phyloP scores from a whole-genome alignment of 257 asterid genomes.

The Agastache rugosa region DNA sequence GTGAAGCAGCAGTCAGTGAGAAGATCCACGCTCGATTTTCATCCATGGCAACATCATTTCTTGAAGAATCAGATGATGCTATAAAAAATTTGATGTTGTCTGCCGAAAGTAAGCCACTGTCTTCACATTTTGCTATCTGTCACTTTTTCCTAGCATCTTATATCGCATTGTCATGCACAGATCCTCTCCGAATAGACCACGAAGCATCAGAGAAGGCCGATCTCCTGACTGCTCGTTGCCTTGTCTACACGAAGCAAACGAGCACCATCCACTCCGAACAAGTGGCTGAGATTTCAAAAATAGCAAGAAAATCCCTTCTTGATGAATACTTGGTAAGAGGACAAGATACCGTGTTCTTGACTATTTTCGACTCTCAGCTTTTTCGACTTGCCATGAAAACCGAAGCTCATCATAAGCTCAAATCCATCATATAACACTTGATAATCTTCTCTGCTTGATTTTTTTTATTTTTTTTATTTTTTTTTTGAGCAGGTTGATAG shows the following conservation, averaged over 20 bases:
- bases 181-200: slow-evolving; percentile 42
- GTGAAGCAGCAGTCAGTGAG: slow-evolving; percentile 35
- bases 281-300: slow-evolving; percentile 46
- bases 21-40: slow-evolving; percentile 41
- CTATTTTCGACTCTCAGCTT: neutral
- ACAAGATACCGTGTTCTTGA: neutral
- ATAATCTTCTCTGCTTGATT: neutral
- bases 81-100: slow-evolving; percentile 32
- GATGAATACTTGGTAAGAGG: slow-evolving; percentile 57
- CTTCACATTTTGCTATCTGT: neutral
- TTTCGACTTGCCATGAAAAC: neutral
- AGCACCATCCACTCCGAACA: slow-evolving; percentile 39
- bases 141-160: neutral
- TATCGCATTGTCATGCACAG: slow-evolving; percentile 30
- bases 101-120: slow-evolving; percentile 43
- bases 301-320: slow-evolving; percentile 50
- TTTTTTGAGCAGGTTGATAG: slow-evolving; percentile 47
- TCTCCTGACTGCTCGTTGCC: slow-evolving; percentile 32
- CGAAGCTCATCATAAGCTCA: slow-evolving; percentile 3
- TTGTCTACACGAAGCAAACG: slow-evolving; percentile 38
- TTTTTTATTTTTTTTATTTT: neutral
- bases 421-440: neutral
- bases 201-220: slow-evolving; percentile 44
- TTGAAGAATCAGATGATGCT: slow-evolving; percentile 47
- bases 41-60: slow-evolving; percentile 40